phyloP scores from a whole-genome alignment of 768 basidiomycete genomes.

The Tulasnella sp. region DNA sequence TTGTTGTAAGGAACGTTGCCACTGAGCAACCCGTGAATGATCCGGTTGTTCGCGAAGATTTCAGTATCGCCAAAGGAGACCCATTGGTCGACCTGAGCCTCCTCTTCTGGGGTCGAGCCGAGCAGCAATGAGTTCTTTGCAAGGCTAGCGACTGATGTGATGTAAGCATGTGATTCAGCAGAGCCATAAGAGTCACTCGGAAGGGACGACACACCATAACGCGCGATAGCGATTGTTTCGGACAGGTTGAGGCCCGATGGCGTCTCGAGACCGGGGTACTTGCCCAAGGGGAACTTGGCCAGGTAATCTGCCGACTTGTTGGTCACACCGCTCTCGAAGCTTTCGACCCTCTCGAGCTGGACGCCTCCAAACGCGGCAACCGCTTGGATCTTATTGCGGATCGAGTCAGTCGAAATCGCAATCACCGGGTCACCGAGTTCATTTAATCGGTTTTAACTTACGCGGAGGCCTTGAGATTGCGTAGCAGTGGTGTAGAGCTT shows the following conservation, averaged over 20 bases:
- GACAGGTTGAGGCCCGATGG: conserved; percentile 72
- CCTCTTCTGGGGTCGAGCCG: conserved; percentile 59
- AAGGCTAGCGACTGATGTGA: conserved; percentile 60
- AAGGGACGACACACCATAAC: conserved; percentile 68
- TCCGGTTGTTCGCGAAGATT: conserved; percentile 44
- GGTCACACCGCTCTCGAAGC: conserved; percentile 17
- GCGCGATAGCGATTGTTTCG: conserved; percentile 77
- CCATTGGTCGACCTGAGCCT: conserved; percentile 85
- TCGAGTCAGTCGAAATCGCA: conserved; percentile 22
- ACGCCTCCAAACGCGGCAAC: conserved; percentile 27
- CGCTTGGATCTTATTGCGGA: conserved; percentile 3
- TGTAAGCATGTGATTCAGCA: conserved; percentile 27
- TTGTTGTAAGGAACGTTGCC: conserved; percentile 71
- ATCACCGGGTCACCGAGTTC: neutral
- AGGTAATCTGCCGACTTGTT: conserved; percentile 31
- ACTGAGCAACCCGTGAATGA: conserved; percentile 46
- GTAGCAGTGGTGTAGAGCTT: conserved; percentile 56
- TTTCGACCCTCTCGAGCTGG: conserved; percentile 11
- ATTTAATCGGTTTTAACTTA: conserved; percentile 38
- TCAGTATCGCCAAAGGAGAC: conserved; percentile 67
- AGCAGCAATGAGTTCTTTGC: conserved; percentile 77
- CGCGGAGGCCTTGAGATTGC: conserved; percentile 49
- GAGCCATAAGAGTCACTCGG: conserved; percentile 53
- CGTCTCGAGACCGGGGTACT: conserved; percentile 79
- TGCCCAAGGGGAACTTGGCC: conserved; percentile 47